These are phyloP conservation scores for Penicillium goetzii DNA, from an alignment of 495 filamentous ascomycete species.

Conservation along the genomic window DNA sequence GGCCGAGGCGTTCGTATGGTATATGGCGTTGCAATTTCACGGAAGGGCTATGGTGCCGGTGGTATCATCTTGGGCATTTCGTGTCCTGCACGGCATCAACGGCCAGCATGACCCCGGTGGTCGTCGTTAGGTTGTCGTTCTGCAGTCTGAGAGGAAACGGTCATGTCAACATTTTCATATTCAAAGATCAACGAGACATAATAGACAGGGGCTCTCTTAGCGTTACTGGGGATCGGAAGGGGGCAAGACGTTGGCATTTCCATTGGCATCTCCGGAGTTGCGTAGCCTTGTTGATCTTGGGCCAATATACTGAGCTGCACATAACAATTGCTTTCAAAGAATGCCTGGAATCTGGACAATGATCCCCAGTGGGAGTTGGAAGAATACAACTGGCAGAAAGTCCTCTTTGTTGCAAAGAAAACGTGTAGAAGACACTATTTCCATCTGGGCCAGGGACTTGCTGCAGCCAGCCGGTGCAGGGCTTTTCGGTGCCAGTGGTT, in stretches of 20 bases:
- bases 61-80: not conserved
- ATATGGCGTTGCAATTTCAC: not conserved
- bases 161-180: not conserved
- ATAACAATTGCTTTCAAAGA: not conserved
- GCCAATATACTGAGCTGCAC: not conserved
- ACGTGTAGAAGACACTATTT: not conserved
- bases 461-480: not conserved
- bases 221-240: not conserved
- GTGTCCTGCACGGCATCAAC: not conserved
- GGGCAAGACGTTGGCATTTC: not conserved
- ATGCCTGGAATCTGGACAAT: not conserved
- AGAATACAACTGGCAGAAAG: not conserved
- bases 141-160: not conserved
- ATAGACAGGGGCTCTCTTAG: not conserved
- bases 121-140: not conserved
- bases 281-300: not conserved
- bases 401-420: not conserved
- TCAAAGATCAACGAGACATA: not conserved
- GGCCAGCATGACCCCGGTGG: not conserved
- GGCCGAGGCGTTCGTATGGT: not conserved
- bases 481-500: not conserved
- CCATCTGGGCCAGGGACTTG: not conserved
- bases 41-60: not conserved
- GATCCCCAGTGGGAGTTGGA: not conserved
- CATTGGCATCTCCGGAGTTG: too few species aligned